A percentile compares a stretch with the other conserved stretches of the same genome.
Evolutionary conservation across 1,284 basidiomycete species (phyloP).

Genomic region (Hortiboletus rubellus): DNA sequence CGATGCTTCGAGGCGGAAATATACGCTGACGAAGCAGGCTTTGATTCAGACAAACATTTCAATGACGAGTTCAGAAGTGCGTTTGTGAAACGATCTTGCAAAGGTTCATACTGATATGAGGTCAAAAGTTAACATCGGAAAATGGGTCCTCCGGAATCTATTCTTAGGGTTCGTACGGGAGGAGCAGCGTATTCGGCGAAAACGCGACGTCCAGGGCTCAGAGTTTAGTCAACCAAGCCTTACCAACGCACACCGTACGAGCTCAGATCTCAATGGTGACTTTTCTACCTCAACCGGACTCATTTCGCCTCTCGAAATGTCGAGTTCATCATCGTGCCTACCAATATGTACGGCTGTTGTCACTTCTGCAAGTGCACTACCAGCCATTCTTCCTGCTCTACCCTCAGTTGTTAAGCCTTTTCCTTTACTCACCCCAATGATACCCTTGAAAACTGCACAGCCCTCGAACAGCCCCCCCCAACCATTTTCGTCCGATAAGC

Average conservation of each 20-base stretch:
- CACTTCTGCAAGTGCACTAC: slow-evolving; percentile 39
- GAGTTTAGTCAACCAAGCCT: slow-evolving; percentile 22
- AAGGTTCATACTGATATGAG: slow-evolving; percentile 14
- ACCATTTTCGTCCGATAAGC: slow-evolving; percentile 36
- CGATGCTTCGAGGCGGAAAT: slow-evolving; percentile 92
- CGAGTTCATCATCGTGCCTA: slow-evolving; percentile 15
- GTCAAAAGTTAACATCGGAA: slow-evolving; percentile 73
- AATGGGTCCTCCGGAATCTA: slow-evolving; percentile 76
- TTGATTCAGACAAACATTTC: slow-evolving; percentile 53
- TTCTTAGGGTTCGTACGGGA: slow-evolving; percentile 71
- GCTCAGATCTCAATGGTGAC: slow-evolving; percentile 33
- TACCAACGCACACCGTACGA: slow-evolving; percentile 23
- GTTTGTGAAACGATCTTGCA: slow-evolving; percentile 35
- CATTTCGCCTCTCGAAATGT: slow-evolving; percentile 34
- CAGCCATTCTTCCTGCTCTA: slow-evolving; percentile 58
- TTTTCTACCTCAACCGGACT: slow-evolving; percentile 26
- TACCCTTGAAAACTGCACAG: slow-evolving; percentile 44
- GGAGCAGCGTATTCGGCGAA: slow-evolving; percentile 51
- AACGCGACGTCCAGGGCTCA: slow-evolving; percentile 29
- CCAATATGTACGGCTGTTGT: slow-evolving; percentile 24
- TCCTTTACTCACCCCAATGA: slow-evolving; percentile 58
- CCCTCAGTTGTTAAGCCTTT: slow-evolving; percentile 46
- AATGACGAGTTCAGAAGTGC: slow-evolving; percentile 80
- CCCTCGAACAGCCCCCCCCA: slow-evolving; percentile 39
- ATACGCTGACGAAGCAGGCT: slow-evolving; percentile 88